Percentiles rank a stretch among this genome's conserved stretches.
Conservation (phyloP, 495 filamentous ascomycete genomes). For the Tuber aestivum region DNA sequence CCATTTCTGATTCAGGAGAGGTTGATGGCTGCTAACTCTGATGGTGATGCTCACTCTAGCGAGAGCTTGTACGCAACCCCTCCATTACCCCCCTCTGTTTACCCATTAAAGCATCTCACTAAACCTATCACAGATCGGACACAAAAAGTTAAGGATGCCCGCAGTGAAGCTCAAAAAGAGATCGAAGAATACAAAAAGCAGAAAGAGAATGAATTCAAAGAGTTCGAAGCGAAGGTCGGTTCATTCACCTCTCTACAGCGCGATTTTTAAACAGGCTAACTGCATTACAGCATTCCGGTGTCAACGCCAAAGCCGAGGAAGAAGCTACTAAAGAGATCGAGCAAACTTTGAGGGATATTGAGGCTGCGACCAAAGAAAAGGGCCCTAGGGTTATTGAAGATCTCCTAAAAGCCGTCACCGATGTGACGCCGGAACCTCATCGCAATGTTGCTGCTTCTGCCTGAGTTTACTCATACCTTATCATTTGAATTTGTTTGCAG, state of each 20-base stretch:
- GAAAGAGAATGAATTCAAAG: constrained; percentile 93
- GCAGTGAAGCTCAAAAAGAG: constrained; percentile 92
- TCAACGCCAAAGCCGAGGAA: constrained; percentile 80
- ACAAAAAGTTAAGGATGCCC: constrained; percentile 91
- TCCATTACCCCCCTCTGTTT: constrained; percentile 25
- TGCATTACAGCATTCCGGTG: constrained; percentile 58
- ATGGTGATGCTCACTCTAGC: constrained; percentile 17
- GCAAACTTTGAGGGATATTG: constrained; percentile 72
- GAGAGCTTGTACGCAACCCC: constrained; percentile 38
- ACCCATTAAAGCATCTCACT: constrained; percentile 19
- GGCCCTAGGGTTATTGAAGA: constrained; percentile 73
- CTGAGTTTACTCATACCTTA: constrained; percentile 6
- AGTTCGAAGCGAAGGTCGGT: constrained; percentile 82
- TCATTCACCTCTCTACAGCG: constrained; percentile 44
- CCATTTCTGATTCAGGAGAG: not conserved
- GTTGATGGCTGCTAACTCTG: constrained; percentile 12
- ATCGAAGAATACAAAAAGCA: constrained; percentile 87
- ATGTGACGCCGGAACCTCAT: constrained; percentile 59
- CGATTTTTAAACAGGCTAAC: constrained; percentile 5
- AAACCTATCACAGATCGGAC: constrained; percentile 66
- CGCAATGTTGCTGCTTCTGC: constrained; percentile 35
- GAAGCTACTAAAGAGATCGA: constrained; percentile 79
- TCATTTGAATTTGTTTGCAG: constrained; percentile 9
- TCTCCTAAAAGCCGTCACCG: constrained; percentile 69
- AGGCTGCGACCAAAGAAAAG: constrained; percentile 67